Conservation (phyloP, 495 filamentous ascomycete genomes). For the Aspergillus kassunensis region DNA sequence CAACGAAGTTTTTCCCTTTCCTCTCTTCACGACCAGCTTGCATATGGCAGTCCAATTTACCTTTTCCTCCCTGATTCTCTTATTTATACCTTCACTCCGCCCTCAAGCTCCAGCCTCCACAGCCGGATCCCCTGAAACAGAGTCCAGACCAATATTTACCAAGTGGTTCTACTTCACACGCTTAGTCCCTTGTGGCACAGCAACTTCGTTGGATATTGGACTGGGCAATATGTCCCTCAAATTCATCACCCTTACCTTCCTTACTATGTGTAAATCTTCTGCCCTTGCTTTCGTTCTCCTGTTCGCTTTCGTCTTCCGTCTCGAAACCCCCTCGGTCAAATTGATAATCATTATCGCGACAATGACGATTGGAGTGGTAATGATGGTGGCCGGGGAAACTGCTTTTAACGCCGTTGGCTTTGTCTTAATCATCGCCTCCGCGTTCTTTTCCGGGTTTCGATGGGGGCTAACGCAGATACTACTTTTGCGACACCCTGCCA, state of each 20-base stretch:
- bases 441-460: constrained; percentile 94
- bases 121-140: constrained; percentile 46
- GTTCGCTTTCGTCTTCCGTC: constrained; percentile 92
- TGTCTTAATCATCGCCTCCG: constrained; percentile 82
- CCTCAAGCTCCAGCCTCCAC: constrained; percentile 54
- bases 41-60: constrained; percentile 97
- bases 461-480: constrained; percentile 98
- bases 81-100: constrained; percentile 76
- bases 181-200: constrained; percentile 87
- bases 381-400: constrained; percentile 99
- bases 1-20: constrained; percentile 86
- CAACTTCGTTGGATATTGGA: constrained; percentile 94
- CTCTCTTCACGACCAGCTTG: constrained; percentile 89
- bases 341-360: constrained; percentile 82
- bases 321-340: constrained; percentile 82
- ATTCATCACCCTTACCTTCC: constrained; percentile 95
- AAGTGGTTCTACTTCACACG: constrained; percentile 87
- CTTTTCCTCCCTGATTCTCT: constrained; percentile 75
- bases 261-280: constrained; percentile 99
- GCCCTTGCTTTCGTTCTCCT: constrained; percentile 90
- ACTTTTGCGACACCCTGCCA: constrained; percentile 89
- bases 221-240: constrained; percentile 93
- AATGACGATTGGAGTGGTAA: constrained; percentile 93
- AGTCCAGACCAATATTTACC: constrained; percentile 73
- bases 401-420: constrained; percentile 87